A percentile compares a stretch with the other conserved stretches of the same genome.
Conservation (phyloP, 768 basidiomycete genomes). For the Symmetrospora coprosmae region DNA sequence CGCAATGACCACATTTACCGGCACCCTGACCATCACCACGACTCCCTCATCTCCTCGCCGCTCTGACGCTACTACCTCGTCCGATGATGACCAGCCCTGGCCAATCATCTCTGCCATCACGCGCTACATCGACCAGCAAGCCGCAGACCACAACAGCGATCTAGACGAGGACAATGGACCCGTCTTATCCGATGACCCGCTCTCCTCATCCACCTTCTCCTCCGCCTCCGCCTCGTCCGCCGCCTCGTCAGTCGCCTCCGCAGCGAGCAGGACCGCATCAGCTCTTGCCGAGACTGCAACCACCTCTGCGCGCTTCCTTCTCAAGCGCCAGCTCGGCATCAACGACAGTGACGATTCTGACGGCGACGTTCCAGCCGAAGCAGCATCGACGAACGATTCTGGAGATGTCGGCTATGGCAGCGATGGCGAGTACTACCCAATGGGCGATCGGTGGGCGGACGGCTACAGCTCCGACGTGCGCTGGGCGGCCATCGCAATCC, state of each 20-base stretch:
- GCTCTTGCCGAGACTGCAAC: background rate
- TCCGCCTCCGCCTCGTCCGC: background rate
- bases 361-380: background rate
- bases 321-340: too few species aligned
- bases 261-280: background rate
- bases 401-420: background rate
- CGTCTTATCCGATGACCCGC: background rate
- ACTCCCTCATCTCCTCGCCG: too few species aligned
- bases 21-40: too few species aligned
- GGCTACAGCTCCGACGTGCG: background rate
- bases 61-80: too few species aligned
- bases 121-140: background rate
- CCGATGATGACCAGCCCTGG: too few species aligned
- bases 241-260: background rate
- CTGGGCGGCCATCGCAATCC: slow-evolving; percentile 13
- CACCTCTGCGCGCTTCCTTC: too few species aligned
- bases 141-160: background rate
- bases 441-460: too few species aligned
- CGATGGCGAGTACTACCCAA: too few species aligned
- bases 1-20: too few species aligned
- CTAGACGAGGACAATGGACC: background rate
- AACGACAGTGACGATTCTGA: background rate
- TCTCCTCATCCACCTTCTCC: background rate
- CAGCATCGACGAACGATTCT: background rate
- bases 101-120: slow-evolving; percentile 8